These are phyloP conservation scores for Thermothelomyces thermophilus DNA, from an alignment of 2,329 filamentous ascomycete species.

Conservation along the genomic window DNA sequence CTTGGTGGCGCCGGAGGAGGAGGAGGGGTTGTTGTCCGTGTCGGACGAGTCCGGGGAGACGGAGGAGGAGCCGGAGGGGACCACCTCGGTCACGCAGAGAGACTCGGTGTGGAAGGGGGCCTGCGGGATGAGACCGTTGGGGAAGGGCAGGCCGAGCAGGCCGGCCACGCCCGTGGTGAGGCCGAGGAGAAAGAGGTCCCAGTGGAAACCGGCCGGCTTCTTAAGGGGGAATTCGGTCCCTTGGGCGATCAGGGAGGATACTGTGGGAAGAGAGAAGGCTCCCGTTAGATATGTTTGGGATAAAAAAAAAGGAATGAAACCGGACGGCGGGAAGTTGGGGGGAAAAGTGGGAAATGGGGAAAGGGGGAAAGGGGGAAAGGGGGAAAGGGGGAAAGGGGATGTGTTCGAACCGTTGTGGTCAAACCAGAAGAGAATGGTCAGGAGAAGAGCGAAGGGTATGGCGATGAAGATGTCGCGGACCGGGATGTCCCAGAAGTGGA, in stretches of 20 bases:
- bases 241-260: conserved; percentile 75
- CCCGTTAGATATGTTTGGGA: no score
- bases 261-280: no score
- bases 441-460: conserved; percentile 75
- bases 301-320: no score
- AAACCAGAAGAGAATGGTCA: conserved; percentile 84
- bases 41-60: not conserved
- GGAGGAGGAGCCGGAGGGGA: conserved; percentile 38
- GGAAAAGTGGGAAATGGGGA: not conserved
- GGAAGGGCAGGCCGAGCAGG: conserved; percentile 70
- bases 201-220: conserved; percentile 79
- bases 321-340: not conserved
- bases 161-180: conserved; percentile 70
- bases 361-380: not conserved
- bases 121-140: conserved; percentile 77
- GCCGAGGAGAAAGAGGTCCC: conserved; percentile 76
- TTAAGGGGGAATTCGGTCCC: conserved; percentile 74
- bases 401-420: conserved; percentile 73
- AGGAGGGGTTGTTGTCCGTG: not conserved
- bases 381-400: not conserved
- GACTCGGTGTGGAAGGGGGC: conserved; percentile 76
- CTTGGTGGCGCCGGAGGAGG: conserved; percentile 45
- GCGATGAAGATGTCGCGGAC: conserved; percentile 72
- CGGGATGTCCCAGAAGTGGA: conserved; percentile 72
- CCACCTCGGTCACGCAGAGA: conserved; percentile 61